Conservation (phyloP, 345 rosid species). For the Trapa incisa region DNA sequence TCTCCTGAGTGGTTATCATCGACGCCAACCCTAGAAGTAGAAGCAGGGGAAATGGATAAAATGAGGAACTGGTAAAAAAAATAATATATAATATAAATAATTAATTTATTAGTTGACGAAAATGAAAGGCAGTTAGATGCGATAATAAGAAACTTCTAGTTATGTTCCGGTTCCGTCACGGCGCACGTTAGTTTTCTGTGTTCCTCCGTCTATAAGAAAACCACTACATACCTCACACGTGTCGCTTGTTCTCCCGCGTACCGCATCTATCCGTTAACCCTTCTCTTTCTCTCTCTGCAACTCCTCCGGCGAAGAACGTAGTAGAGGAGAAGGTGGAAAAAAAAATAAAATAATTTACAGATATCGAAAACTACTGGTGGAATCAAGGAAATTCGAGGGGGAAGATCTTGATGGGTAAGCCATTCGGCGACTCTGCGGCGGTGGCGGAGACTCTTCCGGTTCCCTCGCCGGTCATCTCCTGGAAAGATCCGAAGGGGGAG, state of each 20-base stretch:
- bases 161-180: conserved; percentile 4
- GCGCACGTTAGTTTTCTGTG: conserved; percentile 17
- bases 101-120: too few species aligned
- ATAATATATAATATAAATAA: too few species aligned
- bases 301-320: conserved; percentile 16
- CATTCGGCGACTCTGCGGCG: conserved; percentile 63
- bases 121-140: too few species aligned
- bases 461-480: conserved; percentile 42
- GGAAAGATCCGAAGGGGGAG: conserved; percentile 41
- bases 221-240: conserved; percentile 31
- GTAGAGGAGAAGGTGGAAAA: conserved; percentile 1
- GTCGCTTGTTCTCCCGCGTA: conserved; percentile 34
- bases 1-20: not conserved
- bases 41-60: not conserved
- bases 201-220: conserved; percentile 3
- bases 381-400: not conserved
- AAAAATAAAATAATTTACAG: not conserved
- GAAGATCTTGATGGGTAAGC: conserved; percentile 52
- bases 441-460: conserved; percentile 52
- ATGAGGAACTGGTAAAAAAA: too few species aligned
- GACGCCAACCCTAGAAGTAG: not conserved
- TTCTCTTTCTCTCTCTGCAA: conserved; percentile 17
- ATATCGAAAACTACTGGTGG: not conserved
- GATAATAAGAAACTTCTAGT: not conserved
- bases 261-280: conserved; percentile 53